These are phyloP conservation scores for Ophiobolus disseminans DNA, from an alignment of 2,329 filamentous ascomycete genomes.

Conservation along the genomic window DNA sequence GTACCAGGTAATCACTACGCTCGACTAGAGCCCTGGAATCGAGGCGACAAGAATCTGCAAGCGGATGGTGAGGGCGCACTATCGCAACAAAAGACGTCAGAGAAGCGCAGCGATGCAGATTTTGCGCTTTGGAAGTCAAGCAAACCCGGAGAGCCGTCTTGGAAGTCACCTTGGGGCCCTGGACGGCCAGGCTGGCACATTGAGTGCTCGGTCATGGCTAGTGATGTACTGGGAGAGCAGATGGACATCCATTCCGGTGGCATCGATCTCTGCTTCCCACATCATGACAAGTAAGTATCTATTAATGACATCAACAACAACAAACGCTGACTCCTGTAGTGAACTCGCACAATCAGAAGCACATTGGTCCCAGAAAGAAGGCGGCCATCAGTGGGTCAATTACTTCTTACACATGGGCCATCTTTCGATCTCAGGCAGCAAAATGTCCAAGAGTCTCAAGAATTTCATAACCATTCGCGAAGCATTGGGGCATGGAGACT, in stretches of 20 bases:
- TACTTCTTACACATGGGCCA: constrained; percentile 98
- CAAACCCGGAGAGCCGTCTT: constrained; percentile 89
- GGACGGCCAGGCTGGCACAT: constrained; percentile 96
- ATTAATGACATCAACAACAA: background rate
- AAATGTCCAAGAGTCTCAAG: constrained; percentile 96
- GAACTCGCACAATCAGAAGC: constrained; percentile 90
- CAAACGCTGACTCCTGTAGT: constrained; percentile 14
- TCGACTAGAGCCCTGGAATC: constrained; percentile 81
- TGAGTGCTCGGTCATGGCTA: constrained; percentile 96
- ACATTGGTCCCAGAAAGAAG: constrained; percentile 65
- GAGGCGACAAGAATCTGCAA: constrained; percentile 80
- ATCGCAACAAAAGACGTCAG: constrained; percentile 59
- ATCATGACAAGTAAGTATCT: constrained; percentile 65
- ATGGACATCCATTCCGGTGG: constrained; percentile 96
- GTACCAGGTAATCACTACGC: constrained; percentile 81
- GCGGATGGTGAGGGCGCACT: constrained; percentile 91
- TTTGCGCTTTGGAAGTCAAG: constrained; percentile 95
- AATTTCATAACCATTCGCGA: constrained; percentile 95
- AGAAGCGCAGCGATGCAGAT: constrained; percentile 80
- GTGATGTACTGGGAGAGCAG: constrained; percentile 79
- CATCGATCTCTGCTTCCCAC: constrained; percentile 87
- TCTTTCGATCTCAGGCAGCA: constrained; percentile 83
- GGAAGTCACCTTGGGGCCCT: constrained; percentile 86
- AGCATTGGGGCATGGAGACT: constrained; percentile 72
- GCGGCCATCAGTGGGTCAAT: constrained; percentile 79